Evolutionary conservation across 169 alveolate species (phyloP).

Genomic region (Neospora caninum): DNA sequence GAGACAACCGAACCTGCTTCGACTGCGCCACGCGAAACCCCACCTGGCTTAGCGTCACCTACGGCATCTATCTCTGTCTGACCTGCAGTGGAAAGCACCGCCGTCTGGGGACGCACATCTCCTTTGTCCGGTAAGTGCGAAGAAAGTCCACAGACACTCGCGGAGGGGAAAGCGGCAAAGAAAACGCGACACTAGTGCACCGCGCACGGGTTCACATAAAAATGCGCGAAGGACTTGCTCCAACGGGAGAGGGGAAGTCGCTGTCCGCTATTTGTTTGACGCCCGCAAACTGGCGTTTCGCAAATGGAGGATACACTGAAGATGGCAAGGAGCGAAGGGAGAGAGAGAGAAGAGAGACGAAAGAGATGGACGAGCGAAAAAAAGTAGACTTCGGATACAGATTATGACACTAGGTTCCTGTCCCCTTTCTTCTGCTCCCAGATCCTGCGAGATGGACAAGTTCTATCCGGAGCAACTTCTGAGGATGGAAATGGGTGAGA

Average conservation of each 20-base stretch:
- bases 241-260: no score
- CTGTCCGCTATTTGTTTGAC: no score
- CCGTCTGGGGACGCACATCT: conserved; percentile 94
- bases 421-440: conserved; percentile 1
- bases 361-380: no score
- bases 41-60: conserved; percentile 95
- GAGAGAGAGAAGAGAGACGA: neutral
- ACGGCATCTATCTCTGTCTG: conserved; percentile 94
- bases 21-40: conserved; percentile 96
- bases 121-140: conserved; percentile 86
- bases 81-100: conserved; percentile 96
- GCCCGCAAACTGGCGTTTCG: no score
- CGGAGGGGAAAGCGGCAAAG: no score
- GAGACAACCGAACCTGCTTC: conserved; percentile 82
- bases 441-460: conserved; percentile 89
- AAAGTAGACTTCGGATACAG: no score
- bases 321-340: neutral
- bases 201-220: no score
- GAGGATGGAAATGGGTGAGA: conserved; percentile 79
- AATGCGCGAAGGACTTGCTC: no score
- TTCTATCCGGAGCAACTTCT: conserved; percentile 87
- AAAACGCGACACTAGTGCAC: no score
- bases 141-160: no score
- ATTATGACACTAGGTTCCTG: no score
- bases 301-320: no score